A percentile compares a stretch with the other conserved stretches of the same genome.
These are phyloP conservation scores for Periconia digitata DNA, from an alignment of 2,329 filamentous ascomycete species.

Conservation along the genomic window DNA sequence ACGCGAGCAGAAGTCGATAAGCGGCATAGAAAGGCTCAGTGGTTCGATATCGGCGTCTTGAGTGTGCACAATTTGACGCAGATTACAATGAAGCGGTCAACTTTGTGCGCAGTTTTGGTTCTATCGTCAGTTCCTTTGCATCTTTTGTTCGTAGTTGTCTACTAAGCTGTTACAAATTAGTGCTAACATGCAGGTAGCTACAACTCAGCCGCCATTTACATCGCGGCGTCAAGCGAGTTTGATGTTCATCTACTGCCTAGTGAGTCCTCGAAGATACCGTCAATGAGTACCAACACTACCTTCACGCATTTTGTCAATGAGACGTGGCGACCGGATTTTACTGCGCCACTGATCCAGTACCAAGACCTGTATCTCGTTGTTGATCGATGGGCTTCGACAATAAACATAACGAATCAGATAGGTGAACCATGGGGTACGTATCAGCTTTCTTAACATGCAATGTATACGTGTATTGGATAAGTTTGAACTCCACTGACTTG, in stretches of 20 bases:
- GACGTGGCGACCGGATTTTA: constrained; percentile 4
- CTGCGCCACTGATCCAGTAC: constrained; percentile 1
- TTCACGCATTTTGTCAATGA: neutral
- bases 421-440: neutral
- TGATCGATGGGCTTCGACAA: constrained; percentile 3
- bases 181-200: neutral
- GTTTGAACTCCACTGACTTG: too few species aligned
- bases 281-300: neutral
- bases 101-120: constrained; percentile 9
- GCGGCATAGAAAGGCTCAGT: constrained; percentile 30
- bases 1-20: constrained; percentile 16
- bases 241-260: constrained; percentile 2
- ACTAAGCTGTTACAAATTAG: neutral
- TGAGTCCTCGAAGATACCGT: neutral
- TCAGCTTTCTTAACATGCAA: too few species aligned
- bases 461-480: too few species aligned
- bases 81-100: constrained; percentile 1
- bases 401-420: neutral
- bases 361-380: constrained; percentile 7
- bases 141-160: constrained; percentile 27
- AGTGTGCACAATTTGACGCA: constrained; percentile 41
- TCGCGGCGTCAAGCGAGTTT: constrained; percentile 11
- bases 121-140: constrained; percentile 37
- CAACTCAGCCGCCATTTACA: constrained; percentile 9
- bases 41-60: constrained; percentile 45